phyloP scores from a whole-genome alignment of 352 stramenopile genomes.

The Pythium dissotocum region DNA sequence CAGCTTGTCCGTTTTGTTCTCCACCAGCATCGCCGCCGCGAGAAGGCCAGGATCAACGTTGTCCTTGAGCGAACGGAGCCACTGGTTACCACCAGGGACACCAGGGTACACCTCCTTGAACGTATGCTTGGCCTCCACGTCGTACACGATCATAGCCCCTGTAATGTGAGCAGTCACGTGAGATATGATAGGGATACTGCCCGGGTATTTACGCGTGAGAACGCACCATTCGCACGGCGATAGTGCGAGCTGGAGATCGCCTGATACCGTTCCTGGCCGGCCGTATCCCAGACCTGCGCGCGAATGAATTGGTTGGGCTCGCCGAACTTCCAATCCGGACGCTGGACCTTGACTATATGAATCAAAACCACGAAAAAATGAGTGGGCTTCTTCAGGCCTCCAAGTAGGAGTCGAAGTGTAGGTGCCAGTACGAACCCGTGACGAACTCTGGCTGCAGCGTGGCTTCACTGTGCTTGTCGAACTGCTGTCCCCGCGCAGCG shows the following conservation, averaged over 20 bases:
- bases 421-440: constrained; percentile 33
- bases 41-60: constrained; percentile 56
- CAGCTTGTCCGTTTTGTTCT: constrained; percentile 74
- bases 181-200: neutral
- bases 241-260: constrained; percentile 78
- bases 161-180: neutral
- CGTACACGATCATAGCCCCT: constrained; percentile 72
- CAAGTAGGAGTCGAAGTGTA: neutral
- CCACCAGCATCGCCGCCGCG: constrained; percentile 64
- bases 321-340: constrained; percentile 71
- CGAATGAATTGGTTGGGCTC: constrained; percentile 64
- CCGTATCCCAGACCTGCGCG: constrained; percentile 73
- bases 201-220: neutral
- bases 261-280: constrained; percentile 69
- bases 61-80: constrained; percentile 64
- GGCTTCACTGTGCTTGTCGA: constrained; percentile 47
- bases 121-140: constrained; percentile 58
- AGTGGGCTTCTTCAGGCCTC: neutral
- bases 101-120: constrained; percentile 71
- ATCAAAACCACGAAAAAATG: neutral
- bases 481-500: constrained; percentile 54
- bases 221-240: constrained; percentile 51
- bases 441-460: constrained; percentile 69
- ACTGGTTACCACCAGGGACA: constrained; percentile 48
- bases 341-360: constrained; percentile 55